phyloP scores from a whole-genome alignment of 176 grass and related monocot species.

The Dactylis glomerata region DNA sequence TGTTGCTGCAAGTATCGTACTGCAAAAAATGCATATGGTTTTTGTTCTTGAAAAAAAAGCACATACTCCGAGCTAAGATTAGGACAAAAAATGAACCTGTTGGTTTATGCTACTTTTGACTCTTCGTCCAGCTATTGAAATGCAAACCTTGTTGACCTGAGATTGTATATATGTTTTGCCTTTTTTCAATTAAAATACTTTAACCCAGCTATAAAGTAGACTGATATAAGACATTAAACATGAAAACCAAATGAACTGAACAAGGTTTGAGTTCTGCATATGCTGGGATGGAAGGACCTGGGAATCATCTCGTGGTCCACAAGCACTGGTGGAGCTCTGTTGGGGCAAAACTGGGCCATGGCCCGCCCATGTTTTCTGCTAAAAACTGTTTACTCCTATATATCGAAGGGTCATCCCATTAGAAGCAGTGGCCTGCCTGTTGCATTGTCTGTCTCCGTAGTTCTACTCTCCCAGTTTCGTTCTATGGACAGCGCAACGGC shows the following conservation, averaged over 20 bases:
- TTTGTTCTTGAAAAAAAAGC: neutral
- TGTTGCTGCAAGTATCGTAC: conserved; percentile 1
- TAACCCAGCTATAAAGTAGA: neutral
- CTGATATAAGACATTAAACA: neutral
- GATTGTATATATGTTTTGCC: neutral
- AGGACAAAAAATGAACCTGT: neutral
- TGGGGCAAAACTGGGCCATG: too few species aligned
- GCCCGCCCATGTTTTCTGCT: too few species aligned
- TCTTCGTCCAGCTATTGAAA: neutral
- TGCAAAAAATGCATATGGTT: neutral
- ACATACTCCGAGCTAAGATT: neutral
- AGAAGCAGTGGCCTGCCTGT: too few species aligned
- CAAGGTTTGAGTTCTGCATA: neutral
- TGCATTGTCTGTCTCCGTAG: too few species aligned
- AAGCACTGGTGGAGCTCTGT: neutral
- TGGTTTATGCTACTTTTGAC: neutral
- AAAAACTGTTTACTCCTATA: too few species aligned
- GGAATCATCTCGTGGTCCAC: neutral
- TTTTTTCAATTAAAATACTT: neutral
- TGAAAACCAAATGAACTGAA: neutral
- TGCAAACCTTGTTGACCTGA: neutral
- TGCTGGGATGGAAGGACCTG: neutral
- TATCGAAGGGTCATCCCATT: too few species aligned
- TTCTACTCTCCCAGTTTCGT: too few species aligned
- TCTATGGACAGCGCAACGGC: too few species aligned